Conservation (phyloP, 2,329 filamentous ascomycete genomes). For the Cladosporium phlei region DNA sequence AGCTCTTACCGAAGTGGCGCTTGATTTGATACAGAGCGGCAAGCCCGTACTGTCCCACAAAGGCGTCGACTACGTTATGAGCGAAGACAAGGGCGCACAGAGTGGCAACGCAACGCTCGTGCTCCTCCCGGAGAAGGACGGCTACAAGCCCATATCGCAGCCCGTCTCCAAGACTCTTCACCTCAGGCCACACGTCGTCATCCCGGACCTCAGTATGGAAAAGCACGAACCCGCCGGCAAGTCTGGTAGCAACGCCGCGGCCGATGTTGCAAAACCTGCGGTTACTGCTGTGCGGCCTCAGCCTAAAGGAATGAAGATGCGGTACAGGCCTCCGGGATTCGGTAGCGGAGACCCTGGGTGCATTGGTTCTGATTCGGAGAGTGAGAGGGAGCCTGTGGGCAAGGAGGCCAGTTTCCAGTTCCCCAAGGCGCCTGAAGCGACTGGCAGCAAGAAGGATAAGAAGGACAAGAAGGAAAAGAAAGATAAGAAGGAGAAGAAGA, state of each 20-base stretch:
- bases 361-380: conserved; percentile 39
- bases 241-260: conserved; percentile 37
- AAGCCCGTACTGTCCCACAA: conserved; percentile 58
- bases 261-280: conserved; percentile 43
- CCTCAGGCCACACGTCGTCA: conserved; percentile 57
- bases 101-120: conserved; percentile 16
- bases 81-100: conserved; percentile 15
- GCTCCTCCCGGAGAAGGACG: conserved; percentile 22
- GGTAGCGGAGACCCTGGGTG: conserved; percentile 40
- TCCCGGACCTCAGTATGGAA: conserved; percentile 42
- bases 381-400: conserved; percentile 33
- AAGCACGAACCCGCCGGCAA: conserved; percentile 39
- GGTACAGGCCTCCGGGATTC: conserved; percentile 63
- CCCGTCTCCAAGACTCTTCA: conserved; percentile 58
- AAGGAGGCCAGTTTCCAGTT: conserved; percentile 22
- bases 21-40: conserved; percentile 53
- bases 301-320: conserved; percentile 61
- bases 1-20: conserved; percentile 59
- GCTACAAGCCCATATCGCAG: conserved; percentile 36
- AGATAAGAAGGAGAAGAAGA: conserved; percentile 34
- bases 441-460: conserved; percentile 33
- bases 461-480: conserved; percentile 31
- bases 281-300: conserved; percentile 57
- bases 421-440: conserved; percentile 29
- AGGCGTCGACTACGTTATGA: conserved; percentile 53